These are phyloP conservation scores for Phytopythium sindhum DNA, from an alignment of 352 stramenopile genomes.

Conservation along the genomic window DNA sequence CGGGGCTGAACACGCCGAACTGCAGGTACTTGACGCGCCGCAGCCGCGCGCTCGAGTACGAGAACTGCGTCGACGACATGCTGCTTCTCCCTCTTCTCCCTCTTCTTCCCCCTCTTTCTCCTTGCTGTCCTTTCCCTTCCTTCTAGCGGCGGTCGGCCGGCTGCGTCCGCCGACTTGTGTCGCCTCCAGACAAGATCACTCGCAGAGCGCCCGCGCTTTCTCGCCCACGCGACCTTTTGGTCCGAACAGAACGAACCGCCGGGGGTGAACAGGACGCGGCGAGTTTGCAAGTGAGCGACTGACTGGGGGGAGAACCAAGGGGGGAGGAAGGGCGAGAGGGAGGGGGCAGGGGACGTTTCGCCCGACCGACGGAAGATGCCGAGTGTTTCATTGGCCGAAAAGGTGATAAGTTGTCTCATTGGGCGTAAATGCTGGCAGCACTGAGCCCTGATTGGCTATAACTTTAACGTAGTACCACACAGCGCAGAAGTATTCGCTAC, in stretches of 20 bases:
- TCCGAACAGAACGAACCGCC: conserved; percentile 5
- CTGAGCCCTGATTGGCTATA: conserved; percentile 1
- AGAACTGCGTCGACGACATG: conserved; percentile 92
- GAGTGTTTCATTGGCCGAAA: conserved; percentile 27
- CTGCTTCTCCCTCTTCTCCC: conserved; percentile 1
- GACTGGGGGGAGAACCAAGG: conserved; percentile 10
- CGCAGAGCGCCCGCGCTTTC: neutral
- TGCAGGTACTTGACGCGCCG: conserved; percentile 97
- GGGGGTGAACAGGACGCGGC: conserved; percentile 49
- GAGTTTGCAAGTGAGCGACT: conserved; percentile 63
- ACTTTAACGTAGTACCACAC: neutral
- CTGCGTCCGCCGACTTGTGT: conserved; percentile 1
- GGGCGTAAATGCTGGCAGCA: neutral
- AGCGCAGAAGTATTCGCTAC: neutral
- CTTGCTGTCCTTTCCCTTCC: neutral
- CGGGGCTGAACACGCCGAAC: conserved; percentile 97
- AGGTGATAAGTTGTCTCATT: neutral
- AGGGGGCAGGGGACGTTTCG: conserved; percentile 16
- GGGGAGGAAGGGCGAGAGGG: conserved; percentile 7
- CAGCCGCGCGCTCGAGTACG: conserved; percentile 93
- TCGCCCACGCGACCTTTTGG: conserved; percentile 2
- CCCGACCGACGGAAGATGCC: neutral
- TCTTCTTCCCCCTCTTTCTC: neutral
- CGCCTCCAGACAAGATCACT: neutral
- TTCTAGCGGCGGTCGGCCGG: neutral